Evolutionary conservation across 352 stramenopile species (phyloP).

Genomic region (Phytopythium oedochilum): DNA sequence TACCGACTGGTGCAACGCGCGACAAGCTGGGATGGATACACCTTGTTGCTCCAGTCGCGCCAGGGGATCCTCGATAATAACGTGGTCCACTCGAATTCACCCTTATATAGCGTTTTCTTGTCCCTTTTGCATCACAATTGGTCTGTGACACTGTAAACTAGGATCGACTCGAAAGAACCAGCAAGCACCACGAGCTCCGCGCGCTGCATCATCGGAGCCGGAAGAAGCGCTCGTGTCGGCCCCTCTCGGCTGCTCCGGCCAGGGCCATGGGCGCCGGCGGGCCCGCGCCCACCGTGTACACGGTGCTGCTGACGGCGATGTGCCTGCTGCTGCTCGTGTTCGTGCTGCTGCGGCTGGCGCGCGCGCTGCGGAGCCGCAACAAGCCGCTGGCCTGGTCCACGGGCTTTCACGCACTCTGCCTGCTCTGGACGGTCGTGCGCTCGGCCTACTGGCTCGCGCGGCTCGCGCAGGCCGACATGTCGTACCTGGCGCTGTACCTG

Average conservation of each 20-base stretch:
- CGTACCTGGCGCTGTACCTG: slow-evolving; percentile 80
- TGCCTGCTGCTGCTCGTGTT: slow-evolving; percentile 73
- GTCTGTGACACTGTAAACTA: too few species aligned
- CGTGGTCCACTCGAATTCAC: too few species aligned
- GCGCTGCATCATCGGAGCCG: too few species aligned
- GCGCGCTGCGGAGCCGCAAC: slow-evolving; percentile 73
- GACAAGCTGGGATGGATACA: neutral
- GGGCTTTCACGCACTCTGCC: slow-evolving; percentile 73
- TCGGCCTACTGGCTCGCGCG: slow-evolving; percentile 84
- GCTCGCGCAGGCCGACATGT: slow-evolving; percentile 64
- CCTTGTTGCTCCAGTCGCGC: too few species aligned
- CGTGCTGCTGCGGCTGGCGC: slow-evolving; percentile 57
- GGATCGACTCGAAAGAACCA: too few species aligned
- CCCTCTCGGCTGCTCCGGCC: too few species aligned
- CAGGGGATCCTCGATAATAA: too few species aligned
- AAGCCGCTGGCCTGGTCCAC: slow-evolving; percentile 83
- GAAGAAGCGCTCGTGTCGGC: neutral
- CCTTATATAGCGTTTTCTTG: too few species aligned
- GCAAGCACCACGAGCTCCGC: too few species aligned
- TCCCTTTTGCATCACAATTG: too few species aligned
- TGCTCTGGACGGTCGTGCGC: slow-evolving; percentile 79
- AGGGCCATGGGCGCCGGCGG: slow-evolving; percentile 25
- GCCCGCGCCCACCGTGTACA: slow-evolving; percentile 66
- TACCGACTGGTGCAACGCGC: neutral
- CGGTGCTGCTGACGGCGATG: slow-evolving; percentile 72